Evolutionary conservation across 139 green algal genomes (phyloP).

Genomic region (Dunaliella sp.): DNA sequence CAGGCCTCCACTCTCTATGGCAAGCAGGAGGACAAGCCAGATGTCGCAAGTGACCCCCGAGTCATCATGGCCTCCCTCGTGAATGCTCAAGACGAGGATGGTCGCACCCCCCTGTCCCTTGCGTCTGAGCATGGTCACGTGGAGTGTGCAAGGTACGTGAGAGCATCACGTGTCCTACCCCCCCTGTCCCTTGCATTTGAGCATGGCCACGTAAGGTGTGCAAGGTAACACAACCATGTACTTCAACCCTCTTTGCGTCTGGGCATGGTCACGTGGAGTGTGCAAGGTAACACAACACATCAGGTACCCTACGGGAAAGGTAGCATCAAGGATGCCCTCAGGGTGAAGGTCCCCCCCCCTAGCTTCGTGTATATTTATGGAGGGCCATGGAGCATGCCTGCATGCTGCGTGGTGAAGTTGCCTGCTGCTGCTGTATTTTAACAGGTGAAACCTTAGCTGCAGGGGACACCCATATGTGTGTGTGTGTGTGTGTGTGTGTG

Average conservation of each 20-base stretch:
- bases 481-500: conserved; percentile 11
- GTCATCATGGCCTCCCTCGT: neutral
- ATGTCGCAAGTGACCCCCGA: too few species aligned
- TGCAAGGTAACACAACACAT: neutral
- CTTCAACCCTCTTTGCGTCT: neutral
- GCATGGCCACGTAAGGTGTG: neutral
- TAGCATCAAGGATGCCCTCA: too few species aligned
- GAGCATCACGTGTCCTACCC: neutral
- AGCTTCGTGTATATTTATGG: too few species aligned
- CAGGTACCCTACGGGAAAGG: too few species aligned
- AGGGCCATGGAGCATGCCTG: too few species aligned
- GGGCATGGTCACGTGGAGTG: neutral
- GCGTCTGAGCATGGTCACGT: neutral
- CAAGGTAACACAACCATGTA: too few species aligned
- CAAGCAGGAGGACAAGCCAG: neutral
- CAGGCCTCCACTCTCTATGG: neutral
- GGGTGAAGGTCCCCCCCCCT: too few species aligned
- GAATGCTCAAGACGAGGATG: neutral
- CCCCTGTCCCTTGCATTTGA: neutral
- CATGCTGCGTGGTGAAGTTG: too few species aligned
- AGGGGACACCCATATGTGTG: conserved; percentile 10
- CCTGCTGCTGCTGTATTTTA: too few species aligned
- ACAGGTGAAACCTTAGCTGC: too few species aligned
- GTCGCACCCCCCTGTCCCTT: neutral
- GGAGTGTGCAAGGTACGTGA: conserved; percentile 10